Conservation (phyloP, 2,329 filamentous ascomycete genomes). For the Purpureocillium takamizusanense region DNA sequence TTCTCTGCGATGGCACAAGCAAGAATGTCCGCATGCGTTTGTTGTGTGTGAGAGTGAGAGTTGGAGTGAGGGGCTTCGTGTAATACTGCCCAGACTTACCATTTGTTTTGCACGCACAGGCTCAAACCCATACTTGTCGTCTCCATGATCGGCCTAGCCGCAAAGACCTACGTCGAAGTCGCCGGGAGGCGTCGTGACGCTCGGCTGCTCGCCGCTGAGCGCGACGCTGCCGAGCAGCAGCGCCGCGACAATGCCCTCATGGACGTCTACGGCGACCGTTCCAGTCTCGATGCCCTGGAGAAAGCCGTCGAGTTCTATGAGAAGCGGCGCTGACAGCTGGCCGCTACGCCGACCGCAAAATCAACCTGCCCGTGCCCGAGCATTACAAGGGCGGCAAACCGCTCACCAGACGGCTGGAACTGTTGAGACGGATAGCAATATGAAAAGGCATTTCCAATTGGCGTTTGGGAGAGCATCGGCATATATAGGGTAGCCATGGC, state of each 20-base stretch:
- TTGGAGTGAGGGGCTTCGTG: too few species aligned
- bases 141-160: conserved; percentile 23
- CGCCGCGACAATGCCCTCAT: conserved; percentile 32
- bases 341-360: background rate
- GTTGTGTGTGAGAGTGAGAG: too few species aligned
- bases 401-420: too few species aligned
- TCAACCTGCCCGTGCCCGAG: too few species aligned
- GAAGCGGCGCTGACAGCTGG: conserved; percentile 14
- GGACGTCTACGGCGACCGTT: conserved; percentile 40
- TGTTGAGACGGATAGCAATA: too few species aligned
- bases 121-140: conserved; percentile 16
- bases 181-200: conserved; percentile 16
- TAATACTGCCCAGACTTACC: too few species aligned
- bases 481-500: background rate
- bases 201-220: conserved; percentile 16
- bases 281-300: conserved; percentile 38
- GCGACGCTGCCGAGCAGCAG: conserved; percentile 23
- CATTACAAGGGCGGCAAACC: too few species aligned
- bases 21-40: too few species aligned
- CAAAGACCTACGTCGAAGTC: conserved; percentile 21
- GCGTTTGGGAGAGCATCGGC: too few species aligned
- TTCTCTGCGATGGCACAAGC: too few species aligned
- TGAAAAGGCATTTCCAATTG: too few species aligned
- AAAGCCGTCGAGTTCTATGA: conserved; percentile 38
- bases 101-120: conserved; percentile 5